Percentiles rank a stretch among this genome's conserved stretches.
Conservation (phyloP, 148 eudicot species). For the Rhododendron mucronatum region DNA sequence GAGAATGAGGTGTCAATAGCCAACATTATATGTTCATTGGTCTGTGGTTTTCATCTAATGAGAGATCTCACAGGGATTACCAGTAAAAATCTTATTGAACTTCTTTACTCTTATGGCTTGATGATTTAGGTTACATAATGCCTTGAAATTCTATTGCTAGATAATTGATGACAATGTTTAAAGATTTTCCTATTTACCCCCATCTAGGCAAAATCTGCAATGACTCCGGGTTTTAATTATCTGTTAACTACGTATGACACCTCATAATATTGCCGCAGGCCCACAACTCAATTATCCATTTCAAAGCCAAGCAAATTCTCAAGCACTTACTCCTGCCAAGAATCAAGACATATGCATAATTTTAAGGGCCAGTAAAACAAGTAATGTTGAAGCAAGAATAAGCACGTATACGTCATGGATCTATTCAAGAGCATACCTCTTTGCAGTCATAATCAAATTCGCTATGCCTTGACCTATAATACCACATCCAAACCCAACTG, state of each 20-base stretch:
- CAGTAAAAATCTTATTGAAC: background rate
- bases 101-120: background rate
- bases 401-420: background rate
- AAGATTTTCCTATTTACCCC: background rate
- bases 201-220: background rate
- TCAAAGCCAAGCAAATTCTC: background rate
- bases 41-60: background rate
- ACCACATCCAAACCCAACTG: constrained; percentile 67
- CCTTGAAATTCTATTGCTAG: background rate
- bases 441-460: constrained; percentile 61
- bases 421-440: constrained; percentile 31
- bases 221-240: background rate
- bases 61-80: background rate
- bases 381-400: background rate
- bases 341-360: background rate
- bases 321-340: background rate
- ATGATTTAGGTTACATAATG: background rate
- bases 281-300: background rate
- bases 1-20: background rate
- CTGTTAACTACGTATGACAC: background rate
- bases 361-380: background rate
- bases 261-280: background rate
- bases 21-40: background rate
- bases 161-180: background rate
- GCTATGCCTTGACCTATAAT: constrained; percentile 66